Evolutionary conservation across 176 grass and related monocot species (phyloP).

Genomic region (Oryza australiensis): DNA sequence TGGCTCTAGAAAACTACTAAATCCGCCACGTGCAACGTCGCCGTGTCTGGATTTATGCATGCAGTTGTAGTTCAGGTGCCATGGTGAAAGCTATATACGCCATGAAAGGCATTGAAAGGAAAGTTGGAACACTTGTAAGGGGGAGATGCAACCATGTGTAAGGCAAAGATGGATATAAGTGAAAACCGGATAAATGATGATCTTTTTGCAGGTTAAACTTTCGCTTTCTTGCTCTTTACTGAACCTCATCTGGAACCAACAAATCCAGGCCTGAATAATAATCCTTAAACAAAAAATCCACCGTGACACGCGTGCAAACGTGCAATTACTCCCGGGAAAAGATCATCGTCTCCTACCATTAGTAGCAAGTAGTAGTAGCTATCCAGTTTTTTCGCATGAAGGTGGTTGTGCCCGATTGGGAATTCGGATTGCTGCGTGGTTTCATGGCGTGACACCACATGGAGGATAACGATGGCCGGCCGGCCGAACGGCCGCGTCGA

Average conservation of each 20-base stretch:
- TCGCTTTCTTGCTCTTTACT: slow-evolving; percentile 9
- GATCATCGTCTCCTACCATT: neutral
- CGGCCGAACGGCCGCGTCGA: neutral
- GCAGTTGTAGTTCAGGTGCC: neutral
- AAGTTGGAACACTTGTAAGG: neutral
- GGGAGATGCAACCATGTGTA: neutral
- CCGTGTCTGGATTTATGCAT: neutral
- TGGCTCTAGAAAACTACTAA: neutral
- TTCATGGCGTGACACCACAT: slow-evolving; percentile 8
- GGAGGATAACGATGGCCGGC: slow-evolving; percentile 39
- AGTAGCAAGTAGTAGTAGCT: neutral
- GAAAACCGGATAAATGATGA: neutral
- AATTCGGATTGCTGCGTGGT: neutral
- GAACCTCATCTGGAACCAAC: neutral
- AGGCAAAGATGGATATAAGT: neutral
- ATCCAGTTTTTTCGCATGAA: slow-evolving; percentile 11
- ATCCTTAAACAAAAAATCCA: neutral
- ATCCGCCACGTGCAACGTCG: neutral
- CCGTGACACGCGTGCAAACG: neutral
- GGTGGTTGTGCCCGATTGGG: neutral
- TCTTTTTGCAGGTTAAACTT: neutral
- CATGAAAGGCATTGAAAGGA: neutral
- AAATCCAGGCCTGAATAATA: neutral
- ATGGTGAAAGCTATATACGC: neutral
- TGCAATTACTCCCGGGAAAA: slow-evolving; percentile 7